Evolutionary conservation across 2,329 filamentous ascomycete genomes (phyloP).

Genomic region (Ceratocystis albifundus): DNA sequence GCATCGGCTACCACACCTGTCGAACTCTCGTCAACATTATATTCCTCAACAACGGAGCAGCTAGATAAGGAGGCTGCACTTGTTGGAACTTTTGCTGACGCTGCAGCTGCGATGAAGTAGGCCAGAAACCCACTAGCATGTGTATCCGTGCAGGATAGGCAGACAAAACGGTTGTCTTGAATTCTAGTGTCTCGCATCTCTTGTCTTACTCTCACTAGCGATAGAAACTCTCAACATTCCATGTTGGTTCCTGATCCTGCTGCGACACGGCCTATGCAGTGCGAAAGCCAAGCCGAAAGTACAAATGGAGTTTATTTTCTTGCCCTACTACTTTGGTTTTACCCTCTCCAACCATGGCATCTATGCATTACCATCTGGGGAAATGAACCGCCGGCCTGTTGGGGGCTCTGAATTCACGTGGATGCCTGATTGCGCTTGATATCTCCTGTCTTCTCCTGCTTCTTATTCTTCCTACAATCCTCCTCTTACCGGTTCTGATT

Average conservation of each 20-base stretch:
- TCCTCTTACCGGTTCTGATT: background rate
- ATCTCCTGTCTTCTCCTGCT: background rate
- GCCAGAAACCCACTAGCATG: background rate
- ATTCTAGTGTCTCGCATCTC: background rate
- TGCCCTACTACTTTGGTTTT: background rate
- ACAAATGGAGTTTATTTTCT: background rate
- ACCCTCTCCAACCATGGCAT: background rate
- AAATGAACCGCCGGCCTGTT: background rate
- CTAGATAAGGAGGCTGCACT: conserved; percentile 43
- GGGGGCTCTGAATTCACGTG: background rate
- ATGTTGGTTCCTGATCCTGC: background rate
- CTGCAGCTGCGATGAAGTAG: conserved; percentile 39
- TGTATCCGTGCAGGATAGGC: too few species aligned
- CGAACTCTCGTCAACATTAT: conserved; percentile 32
- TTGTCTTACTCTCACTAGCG: background rate
- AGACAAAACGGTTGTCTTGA: too few species aligned
- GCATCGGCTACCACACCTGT: conserved; percentile 36
- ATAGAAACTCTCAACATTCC: background rate
- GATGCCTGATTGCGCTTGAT: background rate
- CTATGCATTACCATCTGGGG: background rate
- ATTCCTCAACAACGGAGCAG: conserved; percentile 25
- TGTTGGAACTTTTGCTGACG: conserved; percentile 51
- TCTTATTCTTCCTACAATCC: background rate
- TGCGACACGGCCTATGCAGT: background rate
- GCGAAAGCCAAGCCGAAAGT: background rate